Evolutionary conservation across 2,329 filamentous ascomycete genomes (phyloP), one percentile per base, ranked within the genome.

Genomic region (Chaetomium globosum): DNA sequence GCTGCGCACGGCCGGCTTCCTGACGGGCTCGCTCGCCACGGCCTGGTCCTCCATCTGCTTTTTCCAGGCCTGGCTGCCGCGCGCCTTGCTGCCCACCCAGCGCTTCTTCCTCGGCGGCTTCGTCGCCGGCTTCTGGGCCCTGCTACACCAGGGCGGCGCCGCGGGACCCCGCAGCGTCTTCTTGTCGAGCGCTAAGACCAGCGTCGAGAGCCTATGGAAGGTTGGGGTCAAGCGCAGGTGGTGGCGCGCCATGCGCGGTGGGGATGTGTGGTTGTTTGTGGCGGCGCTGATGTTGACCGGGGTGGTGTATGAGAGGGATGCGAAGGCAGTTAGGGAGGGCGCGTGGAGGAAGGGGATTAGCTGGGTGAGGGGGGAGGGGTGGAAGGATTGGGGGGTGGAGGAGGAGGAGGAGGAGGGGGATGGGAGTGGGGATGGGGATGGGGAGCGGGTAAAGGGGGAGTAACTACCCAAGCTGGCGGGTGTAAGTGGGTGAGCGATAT

Each of bases 41-140:
- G 87, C 88, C 36, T 99, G 95, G 95, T 93, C 88, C 0, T 89
- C 87, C 64, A 88, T 97, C 71, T 99, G 94, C 80, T 84, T 97
- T 73, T 93, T 97, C 81, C 92, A 96, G 77, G 81, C 85, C 54
- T 84, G 89, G 73, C 83, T 98, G 1, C 93, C 94, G 0, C 84
- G 89, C 2, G 84, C 83, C 6, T 81, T 93, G 9, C 82, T 97
- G 0, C 86, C 93, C 0, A 93, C 89, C 0, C 90, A 95, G 75
- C 87, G 95, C 26, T 96, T 95, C 83, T 97, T 96, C 82, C 81
- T 97, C 0, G 91, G 92, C 60, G 94, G 95, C 8, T 91, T 94
- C 75, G 73, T 96, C 1, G 92, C 90, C 0, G 95, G 95, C 0
- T 77, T 95, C 30, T 97, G 93, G 88, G 91, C 91, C 0, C 91